Percentiles rank a stretch among this genome's conserved stretches.
These are phyloP conservation scores for Colletotrichum horii DNA, from an alignment of 2,329 filamentous ascomycete species.

Conservation along the genomic window DNA sequence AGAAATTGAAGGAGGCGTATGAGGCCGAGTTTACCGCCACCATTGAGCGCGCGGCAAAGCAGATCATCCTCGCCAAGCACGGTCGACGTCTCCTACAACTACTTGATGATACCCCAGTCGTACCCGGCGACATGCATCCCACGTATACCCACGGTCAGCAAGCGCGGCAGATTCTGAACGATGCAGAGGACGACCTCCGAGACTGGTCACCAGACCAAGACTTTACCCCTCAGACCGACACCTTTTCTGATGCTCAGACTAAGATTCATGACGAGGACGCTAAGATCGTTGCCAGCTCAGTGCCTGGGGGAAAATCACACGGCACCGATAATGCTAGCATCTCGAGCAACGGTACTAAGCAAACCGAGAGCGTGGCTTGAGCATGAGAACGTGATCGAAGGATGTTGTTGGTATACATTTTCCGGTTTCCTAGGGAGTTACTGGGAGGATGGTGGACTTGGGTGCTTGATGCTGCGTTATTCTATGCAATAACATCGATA, in stretches of 20 bases:
- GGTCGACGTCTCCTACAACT: slow-evolving; percentile 84
- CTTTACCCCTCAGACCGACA: slow-evolving; percentile 12
- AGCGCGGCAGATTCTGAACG: slow-evolving; percentile 86
- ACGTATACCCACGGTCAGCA: slow-evolving; percentile 69
- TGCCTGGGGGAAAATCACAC: background rate
- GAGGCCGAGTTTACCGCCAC: slow-evolving; percentile 86
- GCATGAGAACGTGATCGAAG: background rate
- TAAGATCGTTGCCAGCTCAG: background rate
- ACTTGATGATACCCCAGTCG: slow-evolving; percentile 87
- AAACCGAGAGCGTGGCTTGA: background rate
- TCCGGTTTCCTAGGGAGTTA: background rate
- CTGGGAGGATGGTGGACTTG: background rate
- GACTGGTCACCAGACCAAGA: slow-evolving; percentile 67
- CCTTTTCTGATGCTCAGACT: background rate
- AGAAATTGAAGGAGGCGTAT: slow-evolving; percentile 96
- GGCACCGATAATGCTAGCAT: background rate
- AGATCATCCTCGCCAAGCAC: slow-evolving; percentile 91
- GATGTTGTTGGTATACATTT: background rate
- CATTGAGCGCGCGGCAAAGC: slow-evolving; percentile 96
- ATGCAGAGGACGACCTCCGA: slow-evolving; percentile 87
- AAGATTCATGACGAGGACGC: slow-evolving; percentile 13
- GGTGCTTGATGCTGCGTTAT: background rate
- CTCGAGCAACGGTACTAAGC: background rate
- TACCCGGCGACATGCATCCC: slow-evolving; percentile 81
- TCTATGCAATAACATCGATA: slow-evolving; percentile 6